Base-by-base conservation (phyloP, 2,329 filamentous ascomycete genomes). In the Cephalotrichum gorgonifer region DNA sequence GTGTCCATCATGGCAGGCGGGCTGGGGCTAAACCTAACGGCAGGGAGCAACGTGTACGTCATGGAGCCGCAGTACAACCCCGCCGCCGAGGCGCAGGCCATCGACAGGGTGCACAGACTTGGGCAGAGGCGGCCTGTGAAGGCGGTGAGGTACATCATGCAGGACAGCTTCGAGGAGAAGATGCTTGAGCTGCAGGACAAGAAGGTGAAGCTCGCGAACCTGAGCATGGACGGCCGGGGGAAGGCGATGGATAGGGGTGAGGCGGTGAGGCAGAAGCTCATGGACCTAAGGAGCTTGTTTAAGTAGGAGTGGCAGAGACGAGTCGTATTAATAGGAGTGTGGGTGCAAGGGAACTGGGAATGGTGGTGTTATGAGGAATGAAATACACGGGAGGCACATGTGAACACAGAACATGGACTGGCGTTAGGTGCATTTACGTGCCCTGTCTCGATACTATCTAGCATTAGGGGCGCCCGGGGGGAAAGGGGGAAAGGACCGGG, bases 41-140 rank as follows among this genome's bases (percentile, higher is more conserved):
- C 86, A 0, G 91, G 85, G 28, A 93, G 83, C 61, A 85, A 79
- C 49, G 91, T 94, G 14, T 97, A 93, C 63, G 86, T 97, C 58
- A 97, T 98, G 91, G 93, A 98, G 63, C 93, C 93, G 5, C 90
- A 96, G 61, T 98, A 91, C 70, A 98, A 98, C 60, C 93, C 93
- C 0, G 90, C 89, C 0, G 88, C 90, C 0, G 91, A 98, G 64
- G 87, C 89, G 5, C 93, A 98, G 67, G 93, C 93, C 2, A 78
- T 97, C 7, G 93, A 97, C 62, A 87, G 93, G 27, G 88, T 98
- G 6, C 90, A 95, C 63, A 83, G 90, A 17, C 72, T 96, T 2
- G 90, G 93, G 1, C 93, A 98, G 70, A 93, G 80, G 57, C 76
- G 93, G n/a, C 79, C 83, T 12, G 93, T 98, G 1, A 78, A 78